Base-by-base conservation (phyloP, 2,329 filamentous ascomycete genomes). In the Anthostomella pinea region DNA sequence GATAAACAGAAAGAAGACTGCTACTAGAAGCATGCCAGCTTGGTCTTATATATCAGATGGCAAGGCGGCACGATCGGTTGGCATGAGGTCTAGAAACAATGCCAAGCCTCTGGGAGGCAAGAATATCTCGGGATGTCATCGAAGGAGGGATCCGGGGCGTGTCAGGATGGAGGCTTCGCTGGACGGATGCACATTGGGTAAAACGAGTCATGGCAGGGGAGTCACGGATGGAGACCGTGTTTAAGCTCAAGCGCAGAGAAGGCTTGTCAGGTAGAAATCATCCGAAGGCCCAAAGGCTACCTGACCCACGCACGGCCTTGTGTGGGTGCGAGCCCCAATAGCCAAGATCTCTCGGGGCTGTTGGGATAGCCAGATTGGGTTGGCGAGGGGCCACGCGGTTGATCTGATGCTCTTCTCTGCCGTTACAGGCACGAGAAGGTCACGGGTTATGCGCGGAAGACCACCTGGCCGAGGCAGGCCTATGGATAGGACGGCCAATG, bases 81-180 rank as follows among this genome's bases (percentile, higher is more conserved):
- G 42, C 40, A 53, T 33, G 41, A 53, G 44, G 34, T 41, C 34
- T 35, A 43, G 49, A 54, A 53, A 56, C 49, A 49, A 41, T 30
- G 53, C 50, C 50, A 55, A 59, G 51, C 25, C 37, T 37, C 33
- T 39, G 38, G 40, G 39, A 47, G 39, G 40, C 39, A 53, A 52
- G 53, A 56, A 51, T 41, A 51, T 52, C 55, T 60, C 62, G 65
- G 65, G 64, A 65, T 53, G 48, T 49, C 49, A 53, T 56, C 38
- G 47, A 53, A 60, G 56, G 52, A 57, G 43, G 45, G 54, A 60
- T 66, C 65, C 65, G 63, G 58, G 49, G 57, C 57, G 63, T 65
- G 49, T 65, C 63, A 67, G 60, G 56, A 58, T 51, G 56, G 53
- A 54, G 54, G 52, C 27, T 42, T 39, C 35, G 30, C 38, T 39